These are phyloP conservation scores for Psidium friedrichsthalianum DNA, from an alignment of 345 rosid species.

Conservation along the genomic window DNA sequence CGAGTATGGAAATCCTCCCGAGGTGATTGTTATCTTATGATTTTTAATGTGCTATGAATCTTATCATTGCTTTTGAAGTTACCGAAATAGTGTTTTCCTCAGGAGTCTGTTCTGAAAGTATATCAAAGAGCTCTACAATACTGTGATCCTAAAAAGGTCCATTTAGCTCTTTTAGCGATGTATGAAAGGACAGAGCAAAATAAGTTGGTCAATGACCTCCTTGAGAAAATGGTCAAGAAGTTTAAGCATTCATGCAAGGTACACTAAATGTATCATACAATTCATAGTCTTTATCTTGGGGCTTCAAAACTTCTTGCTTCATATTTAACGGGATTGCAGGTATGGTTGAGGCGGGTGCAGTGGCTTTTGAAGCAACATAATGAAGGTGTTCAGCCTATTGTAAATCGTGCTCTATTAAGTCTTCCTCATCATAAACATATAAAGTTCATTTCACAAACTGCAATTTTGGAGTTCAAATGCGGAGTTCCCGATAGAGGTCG, in stretches of 20 bases:
- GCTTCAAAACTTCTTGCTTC: not conserved
- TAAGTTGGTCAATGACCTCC: conserved; percentile 63
- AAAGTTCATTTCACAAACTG: conserved; percentile 79
- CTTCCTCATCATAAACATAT: conserved; percentile 82
- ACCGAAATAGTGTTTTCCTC: conserved; percentile 4
- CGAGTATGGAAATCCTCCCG: conserved; percentile 84
- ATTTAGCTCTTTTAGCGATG: conserved; percentile 69
- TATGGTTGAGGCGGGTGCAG: conserved; percentile 69
- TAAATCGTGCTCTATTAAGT: conserved; percentile 61
- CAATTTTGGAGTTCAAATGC: conserved; percentile 75
- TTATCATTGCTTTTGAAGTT: not conserved
- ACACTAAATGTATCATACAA: not conserved
- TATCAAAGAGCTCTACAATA: conserved; percentile 84
- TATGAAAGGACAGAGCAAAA: conserved; percentile 79
- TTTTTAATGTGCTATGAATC: not conserved
- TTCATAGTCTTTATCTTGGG: not conserved
- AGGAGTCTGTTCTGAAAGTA: conserved; percentile 80
- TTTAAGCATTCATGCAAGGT: conserved; percentile 97
- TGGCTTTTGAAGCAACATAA: conserved; percentile 36
- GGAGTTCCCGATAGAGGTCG: conserved; percentile 90
- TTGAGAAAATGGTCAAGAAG: conserved; percentile 69
- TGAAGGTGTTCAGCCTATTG: conserved; percentile 58
- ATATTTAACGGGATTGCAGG: conserved; percentile 15
- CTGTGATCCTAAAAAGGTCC: conserved; percentile 75
- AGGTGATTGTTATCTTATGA: conserved; percentile 29